phyloP scores from a whole-genome alignment of 2,329 filamentous ascomycete genomes.

The Trichoderma citrinoviride region DNA sequence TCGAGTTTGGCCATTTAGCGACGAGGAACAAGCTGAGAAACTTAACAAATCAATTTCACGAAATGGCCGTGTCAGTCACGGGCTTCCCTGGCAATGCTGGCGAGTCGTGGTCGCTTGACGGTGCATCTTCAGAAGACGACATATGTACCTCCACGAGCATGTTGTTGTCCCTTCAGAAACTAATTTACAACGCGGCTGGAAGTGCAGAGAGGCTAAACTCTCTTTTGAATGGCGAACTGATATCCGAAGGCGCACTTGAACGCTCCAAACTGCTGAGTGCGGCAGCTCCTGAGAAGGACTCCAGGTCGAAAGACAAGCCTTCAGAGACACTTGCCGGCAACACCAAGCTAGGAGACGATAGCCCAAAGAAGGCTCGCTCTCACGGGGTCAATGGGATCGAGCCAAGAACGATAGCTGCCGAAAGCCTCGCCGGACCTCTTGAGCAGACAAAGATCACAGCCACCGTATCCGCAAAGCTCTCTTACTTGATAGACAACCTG shows the following conservation, averaged over 20 bases:
- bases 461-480: constrained; percentile 82
- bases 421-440: constrained; percentile 46
- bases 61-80: constrained; percentile 71
- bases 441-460: constrained; percentile 64
- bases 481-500: constrained; percentile 76
- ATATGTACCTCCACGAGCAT: constrained; percentile 51
- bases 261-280: constrained; percentile 34
- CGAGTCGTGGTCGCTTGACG: constrained; percentile 66
- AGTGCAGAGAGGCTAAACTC: constrained; percentile 45
- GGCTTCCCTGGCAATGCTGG: constrained; percentile 63
- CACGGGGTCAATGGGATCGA: constrained; percentile 31
- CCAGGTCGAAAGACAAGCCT: constrained; percentile 21
- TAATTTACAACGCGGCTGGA: constrained; percentile 46
- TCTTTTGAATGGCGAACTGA: constrained; percentile 47
- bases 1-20: constrained; percentile 62
- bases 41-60: constrained; percentile 66
- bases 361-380: constrained; percentile 34
- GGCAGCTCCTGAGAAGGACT: constrained; percentile 20
- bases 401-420: constrained; percentile 26
- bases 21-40: constrained; percentile 61
- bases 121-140: constrained; percentile 44
- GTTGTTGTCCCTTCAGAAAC: constrained; percentile 52
- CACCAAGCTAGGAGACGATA: constrained; percentile 42
- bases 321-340: constrained; percentile 41
- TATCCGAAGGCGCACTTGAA: constrained; percentile 41